A percentile compares a stretch with the other conserved stretches of the same genome.
Conservation (phyloP, 2,329 filamentous ascomycete species). For the Leptographium flavum region DNA sequence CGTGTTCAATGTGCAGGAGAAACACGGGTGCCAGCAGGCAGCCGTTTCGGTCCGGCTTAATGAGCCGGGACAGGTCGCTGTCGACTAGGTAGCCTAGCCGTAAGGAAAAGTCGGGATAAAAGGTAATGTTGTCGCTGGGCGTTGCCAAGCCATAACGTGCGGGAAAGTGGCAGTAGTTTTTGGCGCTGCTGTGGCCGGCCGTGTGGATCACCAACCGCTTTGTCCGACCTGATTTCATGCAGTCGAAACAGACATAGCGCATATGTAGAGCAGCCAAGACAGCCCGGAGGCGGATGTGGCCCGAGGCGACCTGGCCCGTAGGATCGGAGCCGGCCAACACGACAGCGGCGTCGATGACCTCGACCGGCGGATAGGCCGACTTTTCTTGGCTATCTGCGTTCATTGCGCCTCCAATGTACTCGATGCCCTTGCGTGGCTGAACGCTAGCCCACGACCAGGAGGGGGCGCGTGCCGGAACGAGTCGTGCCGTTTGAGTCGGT, state of each 20-base stretch:
- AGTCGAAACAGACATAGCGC: neutral
- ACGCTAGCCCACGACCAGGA: neutral
- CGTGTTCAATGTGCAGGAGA: neutral
- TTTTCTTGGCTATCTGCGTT: neutral
- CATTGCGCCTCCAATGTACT: neutral
- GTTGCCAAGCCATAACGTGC: neutral
- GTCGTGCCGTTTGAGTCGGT: too few relatives aligned
- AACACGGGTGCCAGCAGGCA: neutral
- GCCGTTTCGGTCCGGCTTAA: neutral
- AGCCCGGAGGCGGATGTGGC: neutral
- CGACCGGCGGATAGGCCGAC: too few relatives aligned
- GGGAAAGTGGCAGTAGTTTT: neutral
- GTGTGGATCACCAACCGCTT: neutral
- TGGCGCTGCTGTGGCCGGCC: neutral
- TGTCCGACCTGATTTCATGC: neutral
- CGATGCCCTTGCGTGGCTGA: neutral
- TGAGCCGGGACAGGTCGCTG: neutral
- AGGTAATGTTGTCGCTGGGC: neutral
- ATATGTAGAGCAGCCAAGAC: neutral
- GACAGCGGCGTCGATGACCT: too few relatives aligned
- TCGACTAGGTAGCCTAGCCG: neutral
- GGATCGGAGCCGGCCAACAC: too few relatives aligned
- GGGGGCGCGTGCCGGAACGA: neutral
- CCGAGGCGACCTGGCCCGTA: too few relatives aligned
- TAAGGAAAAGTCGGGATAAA: neutral